A percentile compares a stretch with the other conserved stretches of the same genome.
Evolutionary conservation across 1,139 yeast species (phyloP).

Genomic region (Saccharomyces hybrid): DNA sequence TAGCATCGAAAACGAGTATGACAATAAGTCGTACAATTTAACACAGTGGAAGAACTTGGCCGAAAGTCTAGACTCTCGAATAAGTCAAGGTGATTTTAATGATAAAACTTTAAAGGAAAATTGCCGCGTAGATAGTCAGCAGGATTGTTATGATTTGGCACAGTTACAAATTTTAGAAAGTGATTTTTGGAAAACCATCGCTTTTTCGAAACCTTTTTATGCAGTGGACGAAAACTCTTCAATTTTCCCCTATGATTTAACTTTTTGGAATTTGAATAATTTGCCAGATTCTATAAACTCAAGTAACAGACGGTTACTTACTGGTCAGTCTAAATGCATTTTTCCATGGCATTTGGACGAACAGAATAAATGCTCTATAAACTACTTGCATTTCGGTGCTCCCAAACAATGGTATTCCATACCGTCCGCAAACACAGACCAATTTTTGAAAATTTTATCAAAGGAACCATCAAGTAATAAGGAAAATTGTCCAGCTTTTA

Average conservation of each 20-base stretch:
- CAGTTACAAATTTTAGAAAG: not conserved
- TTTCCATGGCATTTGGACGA: conserved; percentile 88
- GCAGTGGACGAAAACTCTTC: conserved; percentile 41
- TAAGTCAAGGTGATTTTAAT: not conserved
- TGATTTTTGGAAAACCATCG: not conserved
- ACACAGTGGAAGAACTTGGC: not conserved
- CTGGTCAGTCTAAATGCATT: conserved; percentile 82
- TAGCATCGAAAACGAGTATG: not conserved
- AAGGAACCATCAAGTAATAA: not conserved
- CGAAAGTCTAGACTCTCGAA: not conserved
- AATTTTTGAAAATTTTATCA: conserved; percentile 29
- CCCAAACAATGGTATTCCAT: conserved; percentile 88
- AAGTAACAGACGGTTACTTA: conserved; percentile 48
- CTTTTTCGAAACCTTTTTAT: conserved; percentile 31
- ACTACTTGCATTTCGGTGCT: conserved; percentile 78
- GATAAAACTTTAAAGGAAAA: not conserved
- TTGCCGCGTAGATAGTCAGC: not conserved
- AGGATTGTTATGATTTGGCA: not conserved
- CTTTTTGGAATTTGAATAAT: not conserved
- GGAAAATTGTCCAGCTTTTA: not conserved
- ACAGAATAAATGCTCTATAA: conserved; percentile 74
- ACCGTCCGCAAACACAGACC: conserved; percentile 31
- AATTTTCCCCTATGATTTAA: not conserved
- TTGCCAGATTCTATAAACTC: not conserved
- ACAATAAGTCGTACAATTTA: not conserved